Percentiles rank a stretch among this genome's conserved stretches.
These are phyloP conservation scores for Fusarium coffeatum DNA, from an alignment of 2,329 filamentous ascomycete genomes.

Conservation along the genomic window DNA sequence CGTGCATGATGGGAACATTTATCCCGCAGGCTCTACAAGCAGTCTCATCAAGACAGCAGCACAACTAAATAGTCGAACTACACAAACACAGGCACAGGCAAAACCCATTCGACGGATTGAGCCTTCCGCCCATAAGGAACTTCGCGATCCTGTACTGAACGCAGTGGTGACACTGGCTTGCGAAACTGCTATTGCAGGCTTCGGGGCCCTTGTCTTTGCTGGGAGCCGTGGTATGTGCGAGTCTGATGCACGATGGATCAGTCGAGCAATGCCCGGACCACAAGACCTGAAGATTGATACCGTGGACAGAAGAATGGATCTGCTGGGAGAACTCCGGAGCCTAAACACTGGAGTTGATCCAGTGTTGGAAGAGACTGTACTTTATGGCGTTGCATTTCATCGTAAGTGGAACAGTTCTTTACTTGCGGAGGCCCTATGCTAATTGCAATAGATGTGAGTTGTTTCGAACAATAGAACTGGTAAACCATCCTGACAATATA, in stretches of 20 bases:
- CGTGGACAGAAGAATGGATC: conserved; percentile 70
- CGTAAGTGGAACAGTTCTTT: conserved; percentile 54
- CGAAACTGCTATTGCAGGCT: conserved; percentile 75
- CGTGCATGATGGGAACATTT: conserved; percentile 76
- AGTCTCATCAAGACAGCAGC: conserved; percentile 68
- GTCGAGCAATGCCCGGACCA: conserved; percentile 69
- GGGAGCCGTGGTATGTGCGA: conserved; percentile 76
- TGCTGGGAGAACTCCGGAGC: conserved; percentile 74
- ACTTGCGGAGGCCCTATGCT: background rate
- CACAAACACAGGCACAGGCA: conserved; percentile 51
- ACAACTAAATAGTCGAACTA: conserved; percentile 56
- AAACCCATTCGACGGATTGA: conserved; percentile 63
- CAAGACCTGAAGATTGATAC: conserved; percentile 59
- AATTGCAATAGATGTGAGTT: conserved; percentile 53
- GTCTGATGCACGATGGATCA: conserved; percentile 74
- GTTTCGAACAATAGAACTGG: background rate
- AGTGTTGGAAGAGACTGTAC: conserved; percentile 71
- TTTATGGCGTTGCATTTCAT: conserved; percentile 78
- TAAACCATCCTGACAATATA: conserved; percentile 49
- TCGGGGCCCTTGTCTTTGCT: conserved; percentile 79
- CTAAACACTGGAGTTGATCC: conserved; percentile 74
- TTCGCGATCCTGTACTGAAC: conserved; percentile 74
- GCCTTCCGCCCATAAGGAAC: conserved; percentile 68
- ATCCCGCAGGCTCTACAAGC: conserved; percentile 67
- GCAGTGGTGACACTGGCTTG: conserved; percentile 75